Evolutionary conservation across 345 rosid species (phyloP).

Genomic region (Heritiera fomes): DNA sequence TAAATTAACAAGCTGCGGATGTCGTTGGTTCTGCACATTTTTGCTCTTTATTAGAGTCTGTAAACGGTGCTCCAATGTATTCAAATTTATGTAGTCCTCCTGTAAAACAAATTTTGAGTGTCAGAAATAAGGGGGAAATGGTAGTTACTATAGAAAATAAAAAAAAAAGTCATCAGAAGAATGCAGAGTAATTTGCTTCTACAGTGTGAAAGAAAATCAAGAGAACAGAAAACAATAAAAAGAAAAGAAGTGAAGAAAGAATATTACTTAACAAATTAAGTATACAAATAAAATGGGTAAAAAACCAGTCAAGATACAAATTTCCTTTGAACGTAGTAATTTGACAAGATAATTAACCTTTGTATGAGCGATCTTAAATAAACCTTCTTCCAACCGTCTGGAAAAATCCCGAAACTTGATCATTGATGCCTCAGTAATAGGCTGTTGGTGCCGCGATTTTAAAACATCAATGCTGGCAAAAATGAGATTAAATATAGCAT

Average conservation of each 20-base stretch:
- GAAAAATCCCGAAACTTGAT: conserved; percentile 56
- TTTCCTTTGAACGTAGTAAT: background rate
- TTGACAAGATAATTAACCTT: conserved; percentile 46
- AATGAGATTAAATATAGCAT: conserved; percentile 15
- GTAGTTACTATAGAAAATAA: background rate
- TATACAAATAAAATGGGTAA: background rate
- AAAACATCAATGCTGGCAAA: conserved; percentile 50
- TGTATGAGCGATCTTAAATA: conserved; percentile 62
- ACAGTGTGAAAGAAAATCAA: background rate
- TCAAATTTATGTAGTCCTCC: conserved; percentile 79
- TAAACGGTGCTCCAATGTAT: conserved; percentile 71
- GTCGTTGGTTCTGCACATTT: conserved; percentile 50
- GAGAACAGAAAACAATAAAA: background rate
- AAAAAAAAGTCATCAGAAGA: background rate
- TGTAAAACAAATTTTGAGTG: conserved; percentile 35
- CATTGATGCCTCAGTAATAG: conserved; percentile 42
- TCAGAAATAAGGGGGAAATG: conserved; percentile 11
- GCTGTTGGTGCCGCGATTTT: conserved; percentile 51
- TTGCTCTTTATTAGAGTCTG: conserved; percentile 46
- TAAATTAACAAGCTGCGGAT: conserved; percentile 52
- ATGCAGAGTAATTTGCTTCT: background rate
- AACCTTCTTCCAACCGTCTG: conserved; percentile 87
- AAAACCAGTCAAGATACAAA: conserved; percentile 1
- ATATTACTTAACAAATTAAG: background rate
- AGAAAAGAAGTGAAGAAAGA: conserved; percentile 7